phyloP scores from a whole-genome alignment of 2,329 filamentous ascomycete species.

The Phoma sp. region DNA sequence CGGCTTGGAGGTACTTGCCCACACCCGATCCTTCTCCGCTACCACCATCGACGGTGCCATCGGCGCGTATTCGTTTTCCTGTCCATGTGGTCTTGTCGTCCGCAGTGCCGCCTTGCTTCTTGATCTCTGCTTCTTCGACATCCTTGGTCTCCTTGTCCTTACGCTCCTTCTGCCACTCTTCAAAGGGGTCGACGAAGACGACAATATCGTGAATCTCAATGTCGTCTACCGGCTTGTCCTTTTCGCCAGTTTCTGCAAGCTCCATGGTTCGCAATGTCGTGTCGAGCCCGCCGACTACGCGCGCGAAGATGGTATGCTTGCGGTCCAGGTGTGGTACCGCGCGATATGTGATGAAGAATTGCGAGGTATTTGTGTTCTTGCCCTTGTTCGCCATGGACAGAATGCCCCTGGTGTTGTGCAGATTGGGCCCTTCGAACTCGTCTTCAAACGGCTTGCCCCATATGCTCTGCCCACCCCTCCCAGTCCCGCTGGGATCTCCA shows the following conservation, averaged over 20 bases:
- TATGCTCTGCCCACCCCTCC: constrained; percentile 84
- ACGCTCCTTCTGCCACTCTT: constrained; percentile 80
- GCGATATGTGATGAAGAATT: constrained; percentile 94
- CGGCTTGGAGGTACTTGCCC: constrained; percentile 83
- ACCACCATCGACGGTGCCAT: constrained; percentile 64
- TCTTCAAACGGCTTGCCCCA: constrained; percentile 96
- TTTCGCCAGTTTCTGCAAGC: constrained; percentile 72
- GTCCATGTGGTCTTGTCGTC: constrained; percentile 96
- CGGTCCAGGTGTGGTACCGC: constrained; percentile 83
- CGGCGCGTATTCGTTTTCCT: constrained; percentile 80
- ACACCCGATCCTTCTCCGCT: constrained; percentile 63
- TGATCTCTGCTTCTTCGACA: constrained; percentile 68
- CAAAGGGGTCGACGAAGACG: constrained; percentile 92
- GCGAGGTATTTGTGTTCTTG: constrained; percentile 94
- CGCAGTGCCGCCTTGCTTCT: constrained; percentile 73
- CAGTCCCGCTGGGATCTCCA: constrained; percentile 91
- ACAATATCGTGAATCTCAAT: constrained; percentile 83
- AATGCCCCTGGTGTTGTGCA: constrained; percentile 81
- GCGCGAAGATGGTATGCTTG: constrained; percentile 97
- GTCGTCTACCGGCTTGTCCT: constrained; percentile 77
- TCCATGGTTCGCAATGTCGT: constrained; percentile 79
- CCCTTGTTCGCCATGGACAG: constrained; percentile 98
- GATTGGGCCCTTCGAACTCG: constrained; percentile 86
- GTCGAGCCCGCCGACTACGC: constrained; percentile 77
- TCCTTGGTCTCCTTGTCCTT: constrained; percentile 63